Evolutionary conservation across 192 early-diverging fungal genomes (phyloP).

Genomic region (Backusella tarrabulga): DNA sequence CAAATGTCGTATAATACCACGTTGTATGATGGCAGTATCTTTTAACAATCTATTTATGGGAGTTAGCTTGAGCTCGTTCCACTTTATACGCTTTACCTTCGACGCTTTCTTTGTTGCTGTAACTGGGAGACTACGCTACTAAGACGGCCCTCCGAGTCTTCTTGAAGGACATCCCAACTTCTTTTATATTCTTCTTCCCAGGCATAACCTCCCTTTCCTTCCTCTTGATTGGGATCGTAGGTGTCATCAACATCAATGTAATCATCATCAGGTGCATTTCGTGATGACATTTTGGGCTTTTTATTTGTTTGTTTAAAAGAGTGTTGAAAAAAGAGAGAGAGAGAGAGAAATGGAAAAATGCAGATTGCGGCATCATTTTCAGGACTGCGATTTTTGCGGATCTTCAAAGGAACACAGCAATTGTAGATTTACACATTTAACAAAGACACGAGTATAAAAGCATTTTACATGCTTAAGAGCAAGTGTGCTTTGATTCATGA

Average conservation of each 20-base stretch:
- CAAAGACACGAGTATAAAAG: too few relatives aligned
- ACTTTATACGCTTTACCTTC: slow-evolving; percentile 37
- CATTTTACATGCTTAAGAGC: too few relatives aligned
- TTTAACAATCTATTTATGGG: slow-evolving; percentile 45
- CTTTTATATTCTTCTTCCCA: slow-evolving; percentile 98
- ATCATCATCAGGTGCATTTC: slow-evolving; percentile 39
- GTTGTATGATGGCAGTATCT: slow-evolving; percentile 69
- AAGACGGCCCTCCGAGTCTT: slow-evolving; percentile 82
- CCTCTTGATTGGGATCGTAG: slow-evolving; percentile 38
- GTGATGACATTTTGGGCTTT: slow-evolving; percentile 6
- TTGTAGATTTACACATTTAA: too few relatives aligned
- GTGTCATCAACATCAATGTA: slow-evolving; percentile 58
- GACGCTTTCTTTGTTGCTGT: slow-evolving; percentile 69
- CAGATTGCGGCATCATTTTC: neutral
- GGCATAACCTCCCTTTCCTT: slow-evolving; percentile 66
- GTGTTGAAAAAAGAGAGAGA: neutral
- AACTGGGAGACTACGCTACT: slow-evolving; percentile 70
- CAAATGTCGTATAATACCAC: slow-evolving; percentile 84
- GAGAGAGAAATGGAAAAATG: neutral
- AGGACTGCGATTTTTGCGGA: neutral
- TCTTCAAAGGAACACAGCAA: neutral
- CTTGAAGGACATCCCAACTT: slow-evolving; percentile 92
- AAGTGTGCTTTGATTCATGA: too few relatives aligned
- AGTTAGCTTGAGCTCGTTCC: too few relatives aligned
- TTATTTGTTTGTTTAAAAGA: neutral